Evolutionary conservation across 345 rosid species (phyloP).

Genomic region (Moricandia moricandioides): DNA sequence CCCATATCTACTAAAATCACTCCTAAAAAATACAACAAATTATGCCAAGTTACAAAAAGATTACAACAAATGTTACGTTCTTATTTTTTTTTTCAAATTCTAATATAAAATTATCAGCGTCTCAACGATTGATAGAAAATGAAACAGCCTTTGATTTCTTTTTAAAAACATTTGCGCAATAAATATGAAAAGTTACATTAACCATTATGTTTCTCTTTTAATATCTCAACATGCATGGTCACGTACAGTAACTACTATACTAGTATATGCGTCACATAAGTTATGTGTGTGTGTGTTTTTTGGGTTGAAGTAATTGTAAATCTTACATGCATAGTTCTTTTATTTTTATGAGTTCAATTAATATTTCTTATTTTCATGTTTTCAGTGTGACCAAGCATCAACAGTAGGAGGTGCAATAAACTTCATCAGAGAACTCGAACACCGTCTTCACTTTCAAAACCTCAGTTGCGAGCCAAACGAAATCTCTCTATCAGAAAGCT

Average conservation of each 20-base stretch:
- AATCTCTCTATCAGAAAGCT: not conserved
- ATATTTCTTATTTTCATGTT: not conserved
- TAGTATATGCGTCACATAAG: not conserved
- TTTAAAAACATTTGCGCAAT: not conserved
- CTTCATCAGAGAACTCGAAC: constrained; percentile 54
- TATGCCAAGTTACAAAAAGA: not conserved
- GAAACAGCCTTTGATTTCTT: not conserved
- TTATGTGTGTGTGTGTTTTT: not conserved
- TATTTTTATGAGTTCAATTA: not conserved
- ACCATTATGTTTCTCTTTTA: not conserved
- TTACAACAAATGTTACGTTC: not conserved
- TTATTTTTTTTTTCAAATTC: not conserved
- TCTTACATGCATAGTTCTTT: too few relatives aligned
- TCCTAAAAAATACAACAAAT: not conserved
- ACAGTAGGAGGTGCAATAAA: constrained; percentile 53
- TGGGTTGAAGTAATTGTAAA: not conserved
- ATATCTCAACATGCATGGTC: not conserved
- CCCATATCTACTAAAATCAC: not conserved
- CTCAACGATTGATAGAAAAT: not conserved
- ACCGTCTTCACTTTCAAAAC: constrained; percentile 35
- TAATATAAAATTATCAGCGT: not conserved
- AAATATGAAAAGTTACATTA: not conserved
- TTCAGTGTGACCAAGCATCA: constrained; percentile 59
- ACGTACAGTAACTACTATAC: not conserved
- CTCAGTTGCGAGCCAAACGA: constrained; percentile 20